Base-by-base conservation (phyloP, 495 filamentous ascomycete species). In the Aspergillus sclerotiicarbonarius region DNA sequence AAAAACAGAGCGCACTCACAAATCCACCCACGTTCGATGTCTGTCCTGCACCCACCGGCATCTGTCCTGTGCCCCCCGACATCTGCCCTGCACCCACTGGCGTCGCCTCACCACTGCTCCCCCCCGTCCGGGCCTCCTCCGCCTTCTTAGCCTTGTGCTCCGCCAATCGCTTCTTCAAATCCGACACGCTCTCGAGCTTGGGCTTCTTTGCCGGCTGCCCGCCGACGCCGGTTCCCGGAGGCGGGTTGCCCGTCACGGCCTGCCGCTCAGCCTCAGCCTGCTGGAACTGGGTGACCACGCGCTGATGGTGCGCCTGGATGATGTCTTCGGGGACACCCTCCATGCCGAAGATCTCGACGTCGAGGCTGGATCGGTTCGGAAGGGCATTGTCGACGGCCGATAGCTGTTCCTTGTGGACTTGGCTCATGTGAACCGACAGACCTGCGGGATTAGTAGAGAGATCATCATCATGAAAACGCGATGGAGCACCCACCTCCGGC, bases 281-380 rank as follows among this genome's bases (percentile, higher is more conserved):
- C 69, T 92, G 90, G 72, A 87, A 96, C 69, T 90, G 87, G 35
- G 84, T 79, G 52, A 89, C 82, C 61, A 98, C 90, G 55, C 88
- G 86, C 75, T 94, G 88, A 58, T 90, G 87, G 73, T 98, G 95
- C 53, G 86, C 80, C 57, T 87, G 78, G 20, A 89, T 76, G 56
- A 96, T 82, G 39, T 96, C 91, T 35, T 91, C 90, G 9, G 94
- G 94, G 18, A 98, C 89, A 62, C 94, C 94, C 65, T 98, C 92
- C 89, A 96, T 96, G 64, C 93, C 94, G 68, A 98, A 98, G 63
- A 98, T 97, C 72, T 98, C 94, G 47, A 96, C 82, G 45, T 96
- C 91, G 33, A 94, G 82, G 47, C 87, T 86, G 59, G 87, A 81
- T 39, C 95, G 86, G 63, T 91, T 92, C 0, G 87, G 84, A 6